phyloP scores from a whole-genome alignment of 78 protist species.

The Anaeramoeba flamelloides region DNA sequence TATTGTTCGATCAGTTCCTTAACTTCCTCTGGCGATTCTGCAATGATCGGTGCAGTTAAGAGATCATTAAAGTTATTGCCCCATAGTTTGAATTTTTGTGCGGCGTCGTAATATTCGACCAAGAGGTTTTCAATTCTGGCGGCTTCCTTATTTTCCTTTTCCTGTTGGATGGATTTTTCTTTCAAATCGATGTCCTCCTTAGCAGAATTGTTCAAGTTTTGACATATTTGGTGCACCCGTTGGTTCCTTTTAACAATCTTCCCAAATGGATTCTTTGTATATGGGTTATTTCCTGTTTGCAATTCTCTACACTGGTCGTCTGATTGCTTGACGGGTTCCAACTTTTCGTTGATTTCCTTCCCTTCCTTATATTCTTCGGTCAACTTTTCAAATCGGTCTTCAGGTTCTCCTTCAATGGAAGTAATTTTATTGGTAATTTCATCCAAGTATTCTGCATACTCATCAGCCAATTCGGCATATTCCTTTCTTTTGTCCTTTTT shows the following conservation, averaged over 20 bases:
- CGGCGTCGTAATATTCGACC: no score
- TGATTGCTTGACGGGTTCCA: background rate
- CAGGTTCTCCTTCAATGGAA: background rate
- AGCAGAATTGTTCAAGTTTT: no score
- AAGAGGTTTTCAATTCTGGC: no score
- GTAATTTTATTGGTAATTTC: background rate
- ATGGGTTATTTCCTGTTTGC: no score
- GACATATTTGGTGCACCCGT: no score
- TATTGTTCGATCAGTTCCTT: background rate
- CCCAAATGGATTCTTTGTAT: no score
- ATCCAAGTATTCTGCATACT: background rate
- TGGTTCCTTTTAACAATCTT: no score
- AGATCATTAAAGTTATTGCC: background rate
- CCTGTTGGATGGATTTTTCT: no score
- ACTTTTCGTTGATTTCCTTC: background rate
- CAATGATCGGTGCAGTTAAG: background rate
- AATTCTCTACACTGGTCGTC: no score
- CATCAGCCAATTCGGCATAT: background rate
- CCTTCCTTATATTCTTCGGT: background rate
- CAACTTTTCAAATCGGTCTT: background rate
- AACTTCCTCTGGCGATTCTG: background rate
- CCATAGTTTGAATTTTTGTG: no score
- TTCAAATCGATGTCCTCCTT: no score
- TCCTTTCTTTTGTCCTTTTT: background rate
- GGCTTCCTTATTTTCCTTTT: no score